These are phyloP conservation scores for Sistotremastrum niveocremeum DNA, from an alignment of 768 basidiomycete species.

Conservation along the genomic window DNA sequence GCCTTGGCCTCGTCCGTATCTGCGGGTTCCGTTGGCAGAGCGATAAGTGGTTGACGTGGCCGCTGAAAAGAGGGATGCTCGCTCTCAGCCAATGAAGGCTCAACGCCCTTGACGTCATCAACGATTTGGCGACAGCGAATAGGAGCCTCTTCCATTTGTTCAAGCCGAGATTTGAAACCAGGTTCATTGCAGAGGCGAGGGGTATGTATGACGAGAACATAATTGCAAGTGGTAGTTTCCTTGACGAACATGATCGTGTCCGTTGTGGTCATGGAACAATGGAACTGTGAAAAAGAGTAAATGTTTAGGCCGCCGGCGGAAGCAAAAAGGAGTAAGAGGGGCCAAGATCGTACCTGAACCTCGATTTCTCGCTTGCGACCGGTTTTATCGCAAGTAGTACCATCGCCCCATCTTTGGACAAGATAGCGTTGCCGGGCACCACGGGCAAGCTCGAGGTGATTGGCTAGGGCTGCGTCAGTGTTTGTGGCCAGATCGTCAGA, in stretches of 20 bases:
- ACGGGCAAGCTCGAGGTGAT: constrained; percentile 64
- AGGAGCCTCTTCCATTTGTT: constrained; percentile 49
- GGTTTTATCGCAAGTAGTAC: constrained; percentile 89
- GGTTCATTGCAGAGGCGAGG: constrained; percentile 89
- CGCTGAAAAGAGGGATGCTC: not conserved
- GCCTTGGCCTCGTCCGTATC: constrained; percentile 11
- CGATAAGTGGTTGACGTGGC: not conserved
- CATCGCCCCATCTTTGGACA: constrained; percentile 83
- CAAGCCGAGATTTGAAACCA: constrained; percentile 70
- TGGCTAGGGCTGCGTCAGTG: constrained; percentile 47
- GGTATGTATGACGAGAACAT: constrained; percentile 88
- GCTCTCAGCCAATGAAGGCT: not conserved
- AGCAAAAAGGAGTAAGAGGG: not conserved
- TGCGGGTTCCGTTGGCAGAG: constrained; percentile 3
- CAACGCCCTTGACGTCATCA: constrained; percentile 27
- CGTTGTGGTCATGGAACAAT: constrained; percentile 89
- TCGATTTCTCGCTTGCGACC: constrained; percentile 80
- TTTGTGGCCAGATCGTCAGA: constrained; percentile 53
- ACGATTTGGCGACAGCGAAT: constrained; percentile 76
- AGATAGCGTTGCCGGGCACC: constrained; percentile 83
- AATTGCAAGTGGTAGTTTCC: constrained; percentile 87
- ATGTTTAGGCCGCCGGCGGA: not conserved
- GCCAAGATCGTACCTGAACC: constrained; percentile 58
- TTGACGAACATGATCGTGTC: constrained; percentile 87
- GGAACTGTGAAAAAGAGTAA: constrained; percentile 41